phyloP scores from a whole-genome alignment of 441 rosid genomes.

The Jatropha podagrica region DNA sequence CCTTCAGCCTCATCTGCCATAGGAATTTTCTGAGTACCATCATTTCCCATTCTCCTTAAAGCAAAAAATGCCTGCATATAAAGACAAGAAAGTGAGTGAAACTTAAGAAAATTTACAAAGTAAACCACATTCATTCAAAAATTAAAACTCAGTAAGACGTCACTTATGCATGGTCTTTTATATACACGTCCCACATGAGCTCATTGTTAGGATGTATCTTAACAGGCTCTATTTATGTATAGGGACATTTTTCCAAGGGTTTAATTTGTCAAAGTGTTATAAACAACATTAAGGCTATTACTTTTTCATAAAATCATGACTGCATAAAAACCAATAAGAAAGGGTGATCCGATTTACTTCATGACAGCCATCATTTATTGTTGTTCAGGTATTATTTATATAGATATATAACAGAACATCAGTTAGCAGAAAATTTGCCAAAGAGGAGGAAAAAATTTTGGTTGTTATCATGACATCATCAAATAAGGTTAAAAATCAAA shows the following conservation, averaged over 20 bases:
- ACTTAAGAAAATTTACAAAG: not conserved
- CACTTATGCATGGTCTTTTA: too few relatives aligned
- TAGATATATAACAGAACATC: not conserved
- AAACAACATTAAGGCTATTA: not conserved
- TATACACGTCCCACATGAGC: not conserved
- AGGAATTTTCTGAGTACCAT: conserved; percentile 43
- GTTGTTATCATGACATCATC: not conserved
- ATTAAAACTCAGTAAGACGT: not conserved
- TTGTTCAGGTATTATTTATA: not conserved
- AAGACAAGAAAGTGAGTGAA: not conserved
- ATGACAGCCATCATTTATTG: not conserved
- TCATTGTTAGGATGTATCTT: not conserved
- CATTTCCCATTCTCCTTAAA: conserved; percentile 55
- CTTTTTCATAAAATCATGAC: not conserved
- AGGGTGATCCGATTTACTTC: not conserved
- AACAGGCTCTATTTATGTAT: not conserved
- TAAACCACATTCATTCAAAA: not conserved
- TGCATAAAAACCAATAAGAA: conserved; percentile 6
- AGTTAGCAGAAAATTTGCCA: not conserved
- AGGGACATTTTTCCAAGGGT: not conserved
- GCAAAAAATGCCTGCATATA: conserved; percentile 25
- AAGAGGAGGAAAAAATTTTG: not conserved
- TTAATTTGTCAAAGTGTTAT: not conserved
- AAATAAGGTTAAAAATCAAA: not conserved
- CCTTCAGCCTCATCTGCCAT: conserved; percentile 42